Percentiles rank a stretch among this genome's conserved stretches.
phyloP scores from a whole-genome alignment of 768 basidiomycete genomes.

The Termitomyces sp. region DNA sequence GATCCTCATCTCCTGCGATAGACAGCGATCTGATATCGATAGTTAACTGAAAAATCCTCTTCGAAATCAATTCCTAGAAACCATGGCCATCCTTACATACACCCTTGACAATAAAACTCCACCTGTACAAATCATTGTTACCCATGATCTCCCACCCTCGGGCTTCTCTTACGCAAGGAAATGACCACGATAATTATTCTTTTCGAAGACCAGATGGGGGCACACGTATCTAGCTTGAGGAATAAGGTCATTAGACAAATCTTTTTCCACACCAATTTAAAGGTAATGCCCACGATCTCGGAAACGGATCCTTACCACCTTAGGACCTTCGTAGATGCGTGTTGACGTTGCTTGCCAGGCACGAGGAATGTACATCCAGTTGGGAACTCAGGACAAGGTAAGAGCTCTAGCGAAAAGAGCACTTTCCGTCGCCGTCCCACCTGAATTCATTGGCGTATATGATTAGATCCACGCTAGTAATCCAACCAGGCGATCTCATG shows the following conservation, averaged over 20 bases:
- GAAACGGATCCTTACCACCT: slow-evolving; percentile 16
- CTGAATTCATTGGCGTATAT: too few species aligned
- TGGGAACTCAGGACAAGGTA: slow-evolving; percentile 34
- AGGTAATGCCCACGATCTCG: too few species aligned
- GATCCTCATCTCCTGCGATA: too few species aligned
- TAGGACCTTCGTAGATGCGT: slow-evolving; percentile 59
- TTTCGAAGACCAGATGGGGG: slow-evolving; percentile 41
- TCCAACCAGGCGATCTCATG: too few species aligned
- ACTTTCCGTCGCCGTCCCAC: too few species aligned
- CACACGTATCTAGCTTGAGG: slow-evolving; percentile 14
- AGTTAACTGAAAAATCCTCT: too few species aligned
- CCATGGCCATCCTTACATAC: too few species aligned
- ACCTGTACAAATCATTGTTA: too few species aligned
- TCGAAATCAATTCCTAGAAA: too few species aligned
- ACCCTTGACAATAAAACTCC: too few species aligned
- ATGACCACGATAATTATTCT: slow-evolving; percentile 40
- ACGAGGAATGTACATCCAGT: slow-evolving; percentile 58
- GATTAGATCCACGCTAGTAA: too few species aligned
- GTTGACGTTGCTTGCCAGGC: slow-evolving; percentile 51
- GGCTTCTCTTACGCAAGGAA: slow-evolving; percentile 50
- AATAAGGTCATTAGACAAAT: background rate
- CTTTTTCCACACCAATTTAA: background rate
- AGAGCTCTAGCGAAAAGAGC: background rate
- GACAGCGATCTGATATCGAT: too few species aligned
- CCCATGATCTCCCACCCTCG: slow-evolving; percentile 36